These are phyloP conservation scores for Effrenium voratum DNA, from an alignment of 73 alveolate genomes.

Conservation along the genomic window DNA sequence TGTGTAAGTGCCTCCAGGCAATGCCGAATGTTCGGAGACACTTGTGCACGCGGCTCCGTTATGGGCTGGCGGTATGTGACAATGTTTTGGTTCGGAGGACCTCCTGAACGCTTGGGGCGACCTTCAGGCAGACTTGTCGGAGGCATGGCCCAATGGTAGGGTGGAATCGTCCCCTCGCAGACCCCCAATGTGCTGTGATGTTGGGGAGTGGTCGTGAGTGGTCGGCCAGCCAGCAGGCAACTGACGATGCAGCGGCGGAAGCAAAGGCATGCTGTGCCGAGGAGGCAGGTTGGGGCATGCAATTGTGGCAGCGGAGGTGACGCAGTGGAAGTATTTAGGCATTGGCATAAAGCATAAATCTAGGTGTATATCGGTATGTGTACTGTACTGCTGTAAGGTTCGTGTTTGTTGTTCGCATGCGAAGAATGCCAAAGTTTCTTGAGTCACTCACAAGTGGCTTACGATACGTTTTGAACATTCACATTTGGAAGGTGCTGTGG, in stretches of 20 bases:
- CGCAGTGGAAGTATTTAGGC: neutral
- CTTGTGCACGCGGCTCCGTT: too few relatives aligned
- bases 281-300: constrained; percentile 10
- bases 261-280: constrained; percentile 44
- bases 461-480: neutral
- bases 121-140: constrained; percentile 58
- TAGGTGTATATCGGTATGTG: neutral
- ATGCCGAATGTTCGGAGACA: too few relatives aligned
- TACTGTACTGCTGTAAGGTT: neutral
- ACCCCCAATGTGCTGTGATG: neutral
- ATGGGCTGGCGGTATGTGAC: too few relatives aligned
- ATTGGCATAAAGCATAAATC: too few relatives aligned
- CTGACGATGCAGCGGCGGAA: constrained; percentile 57
- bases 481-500: neutral
- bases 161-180: too few relatives aligned
- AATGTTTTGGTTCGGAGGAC: too few relatives aligned
- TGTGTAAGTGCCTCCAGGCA: too few relatives aligned
- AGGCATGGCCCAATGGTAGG: too few relatives aligned
- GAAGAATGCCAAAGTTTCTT: too few relatives aligned
- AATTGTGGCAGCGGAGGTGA: neutral
- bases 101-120: constrained; percentile 54
- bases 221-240: constrained; percentile 48
- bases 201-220: too few relatives aligned
- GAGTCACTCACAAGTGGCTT: neutral
- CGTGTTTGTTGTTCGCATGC: too few relatives aligned